Conservation (phyloP, 768 basidiomycete species). For the Lentinula guzmanii region DNA sequence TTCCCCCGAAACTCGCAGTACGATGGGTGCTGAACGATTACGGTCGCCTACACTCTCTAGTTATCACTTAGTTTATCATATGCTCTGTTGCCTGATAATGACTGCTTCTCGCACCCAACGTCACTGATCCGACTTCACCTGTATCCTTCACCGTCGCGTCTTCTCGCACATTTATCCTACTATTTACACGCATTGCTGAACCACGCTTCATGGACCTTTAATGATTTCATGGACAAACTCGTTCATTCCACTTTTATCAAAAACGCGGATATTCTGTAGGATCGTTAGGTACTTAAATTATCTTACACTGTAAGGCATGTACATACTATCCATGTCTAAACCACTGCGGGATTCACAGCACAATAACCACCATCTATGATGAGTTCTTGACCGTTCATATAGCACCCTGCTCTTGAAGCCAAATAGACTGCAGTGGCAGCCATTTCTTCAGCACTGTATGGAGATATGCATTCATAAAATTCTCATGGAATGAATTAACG, state of each 20-base stretch:
- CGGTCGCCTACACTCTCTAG: neutral
- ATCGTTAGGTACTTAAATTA: neutral
- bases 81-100: slow-evolving; percentile 1
- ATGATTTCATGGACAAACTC: neutral
- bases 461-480: neutral
- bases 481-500: slow-evolving; percentile 21
- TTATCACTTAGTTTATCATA: neutral
- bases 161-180: neutral
- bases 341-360: slow-evolving; percentile 61
- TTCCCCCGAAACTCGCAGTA: slow-evolving; percentile 59
- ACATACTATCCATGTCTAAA: slow-evolving; percentile 15
- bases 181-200: neutral
- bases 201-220: neutral
- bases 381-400: slow-evolving; percentile 75
- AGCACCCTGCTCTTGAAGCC: slow-evolving; percentile 65
- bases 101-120: neutral
- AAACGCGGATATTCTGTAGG: slow-evolving; percentile 1
- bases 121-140: neutral
- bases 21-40: slow-evolving; percentile 7
- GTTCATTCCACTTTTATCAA: neutral
- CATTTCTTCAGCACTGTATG: slow-evolving; percentile 58
- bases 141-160: neutral
- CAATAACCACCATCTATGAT: slow-evolving; percentile 71
- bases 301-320: neutral
- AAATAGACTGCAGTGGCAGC: slow-evolving; percentile 76